Base-by-base conservation (phyloP, 768 basidiomycete genomes). In the Candolleomyces efflorescens region DNA sequence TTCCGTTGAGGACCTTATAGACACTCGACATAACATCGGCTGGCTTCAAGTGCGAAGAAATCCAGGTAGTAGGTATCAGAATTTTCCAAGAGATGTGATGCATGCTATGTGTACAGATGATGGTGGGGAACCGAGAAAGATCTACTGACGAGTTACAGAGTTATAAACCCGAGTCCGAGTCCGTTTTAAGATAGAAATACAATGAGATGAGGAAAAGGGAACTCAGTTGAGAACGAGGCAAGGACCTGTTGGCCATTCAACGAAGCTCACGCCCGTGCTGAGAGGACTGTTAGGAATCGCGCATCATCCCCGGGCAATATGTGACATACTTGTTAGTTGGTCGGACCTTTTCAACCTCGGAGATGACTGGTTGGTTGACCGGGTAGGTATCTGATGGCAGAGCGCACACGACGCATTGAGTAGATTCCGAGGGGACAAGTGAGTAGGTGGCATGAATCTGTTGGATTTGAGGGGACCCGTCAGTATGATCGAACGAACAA, bases 371-470 rank as follows among this genome's bases (percentile, higher is more conserved):
- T 74, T 76, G 66, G 77, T 73, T 60, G 70, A 73, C 32, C 32
- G 32, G 55, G 62, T 76, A 73, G 22, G 73, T 64, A 27, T 77
- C 74, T 17, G 58, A 37, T 10, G 80, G 76, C 12, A 81, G 67
- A 15, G 79, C 82, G 64, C 80, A 84, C 20, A 88, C 75, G 39
- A 88, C 70, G 64, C 86, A 86, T 39, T 82, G 66, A 1, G 83
- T 77, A 47, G 82, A 82, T 68, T 76, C 79, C 15, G 86, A 82
- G 10, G 86, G 85, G 10, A 82, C 77, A 46, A 89, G 75, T 13
- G 77, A 78, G 65, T 89, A 88, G 1, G 85, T 82, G 5, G 85
- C 83, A 37, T 79, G 68, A 52, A 88, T 74, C 87, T 89, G 32
- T 32, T 5, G 32, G 11, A 32, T 32, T 43, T 43, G 63, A 49